These are phyloP conservation scores for Penicillium griseofulvum DNA, from an alignment of 2,329 filamentous ascomycete genomes.

Conservation along the genomic window DNA sequence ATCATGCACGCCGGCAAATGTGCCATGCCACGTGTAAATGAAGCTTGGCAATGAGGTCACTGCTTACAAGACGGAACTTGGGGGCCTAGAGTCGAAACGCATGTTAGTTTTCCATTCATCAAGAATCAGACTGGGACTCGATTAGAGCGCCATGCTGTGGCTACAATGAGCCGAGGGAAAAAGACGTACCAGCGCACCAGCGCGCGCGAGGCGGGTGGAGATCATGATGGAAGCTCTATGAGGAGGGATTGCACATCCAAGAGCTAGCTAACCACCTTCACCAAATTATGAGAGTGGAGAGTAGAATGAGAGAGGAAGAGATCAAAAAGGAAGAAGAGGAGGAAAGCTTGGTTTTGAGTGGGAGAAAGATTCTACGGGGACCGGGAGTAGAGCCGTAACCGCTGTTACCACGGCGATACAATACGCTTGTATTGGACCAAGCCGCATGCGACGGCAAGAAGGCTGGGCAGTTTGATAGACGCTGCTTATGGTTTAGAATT, in stretches of 20 bases:
- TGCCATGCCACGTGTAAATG: background rate
- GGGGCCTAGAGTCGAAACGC: constrained; percentile 34
- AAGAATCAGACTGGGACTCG: background rate
- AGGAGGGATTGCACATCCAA: constrained; percentile 42
- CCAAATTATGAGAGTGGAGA: constrained; percentile 31
- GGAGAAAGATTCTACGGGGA: constrained; percentile 38
- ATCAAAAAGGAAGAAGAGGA: constrained; percentile 38
- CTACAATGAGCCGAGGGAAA: constrained; percentile 1
- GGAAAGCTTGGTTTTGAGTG: constrained; percentile 41
- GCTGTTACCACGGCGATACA: constrained; percentile 35
- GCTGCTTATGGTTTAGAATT: background rate
- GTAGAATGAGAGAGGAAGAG: constrained; percentile 38
- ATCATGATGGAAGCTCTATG: constrained; percentile 48
- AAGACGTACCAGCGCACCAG: constrained; percentile 48
- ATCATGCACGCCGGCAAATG: constrained; percentile 1
- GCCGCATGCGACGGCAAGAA: constrained; percentile 32
- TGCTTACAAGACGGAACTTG: constrained; percentile 48
- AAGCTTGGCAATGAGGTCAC: constrained; percentile 2
- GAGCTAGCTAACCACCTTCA: constrained; percentile 37
- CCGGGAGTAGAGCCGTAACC: constrained; percentile 38
- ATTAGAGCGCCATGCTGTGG: background rate
- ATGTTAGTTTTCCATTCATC: constrained; percentile 24
- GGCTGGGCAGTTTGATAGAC: constrained; percentile 15
- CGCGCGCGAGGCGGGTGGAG: constrained; percentile 47
- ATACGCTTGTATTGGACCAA: constrained; percentile 26